Evolutionary conservation across 768 basidiomycete species (phyloP).

Genomic region (Xerocomus spinulosus): DNA sequence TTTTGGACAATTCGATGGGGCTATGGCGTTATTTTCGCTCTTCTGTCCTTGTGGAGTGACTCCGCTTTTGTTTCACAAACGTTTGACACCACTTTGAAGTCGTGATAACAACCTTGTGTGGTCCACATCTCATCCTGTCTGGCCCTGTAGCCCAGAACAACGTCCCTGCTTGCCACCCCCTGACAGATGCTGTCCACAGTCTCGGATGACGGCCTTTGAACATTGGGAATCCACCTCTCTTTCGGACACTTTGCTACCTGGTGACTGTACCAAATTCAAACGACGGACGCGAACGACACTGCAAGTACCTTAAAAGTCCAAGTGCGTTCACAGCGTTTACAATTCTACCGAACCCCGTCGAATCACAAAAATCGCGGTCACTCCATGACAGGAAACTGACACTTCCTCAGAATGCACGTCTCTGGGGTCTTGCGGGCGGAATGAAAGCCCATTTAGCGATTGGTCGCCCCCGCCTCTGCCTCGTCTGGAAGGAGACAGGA

Average conservation of each 20-base stretch:
- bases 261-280: conserved; percentile 1
- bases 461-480: conserved; percentile 6
- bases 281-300: not conserved
- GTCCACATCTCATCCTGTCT: no score
- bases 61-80: not conserved
- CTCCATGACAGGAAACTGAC: not conserved
- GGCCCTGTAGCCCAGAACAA: no score
- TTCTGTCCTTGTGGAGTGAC: not conserved
- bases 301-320: conserved; percentile 1
- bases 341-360: not conserved
- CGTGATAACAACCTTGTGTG: no score
- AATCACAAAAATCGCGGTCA: conserved; percentile 16
- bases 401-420: conserved; percentile 1
- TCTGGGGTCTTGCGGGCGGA: not conserved
- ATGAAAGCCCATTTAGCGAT: conserved; percentile 18
- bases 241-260: not conserved
- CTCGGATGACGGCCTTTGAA: not conserved
- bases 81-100: no score
- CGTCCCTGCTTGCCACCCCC: not conserved
- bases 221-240: not conserved
- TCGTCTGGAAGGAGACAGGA: not conserved
- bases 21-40: conserved; percentile 3
- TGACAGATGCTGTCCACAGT: not conserved
- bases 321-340: not conserved
- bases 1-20: not conserved